Percentiles rank a stretch among this genome's conserved stretches.
Conservation (phyloP, 192 early-diverging fungal genomes). For the Backusella psychrophila region DNA sequence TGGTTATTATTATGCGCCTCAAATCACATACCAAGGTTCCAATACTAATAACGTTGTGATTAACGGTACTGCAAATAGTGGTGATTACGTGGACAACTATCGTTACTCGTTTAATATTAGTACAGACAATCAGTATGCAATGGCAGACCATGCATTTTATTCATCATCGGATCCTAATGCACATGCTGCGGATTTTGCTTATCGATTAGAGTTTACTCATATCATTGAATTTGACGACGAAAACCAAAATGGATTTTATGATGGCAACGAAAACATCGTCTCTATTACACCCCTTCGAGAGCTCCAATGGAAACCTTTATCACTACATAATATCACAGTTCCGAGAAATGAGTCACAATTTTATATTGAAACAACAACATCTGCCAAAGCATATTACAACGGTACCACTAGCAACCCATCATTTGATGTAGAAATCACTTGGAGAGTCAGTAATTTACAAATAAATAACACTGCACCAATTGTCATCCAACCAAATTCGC, state of each 20-base stretch:
- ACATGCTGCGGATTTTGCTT: constrained; percentile 32
- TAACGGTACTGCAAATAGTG: constrained; percentile 29
- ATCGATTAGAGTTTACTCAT: constrained; percentile 24
- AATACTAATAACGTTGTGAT: constrained; percentile 22
- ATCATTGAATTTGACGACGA: constrained; percentile 33
- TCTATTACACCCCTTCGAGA: constrained; percentile 22
- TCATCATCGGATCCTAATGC: constrained; percentile 25
- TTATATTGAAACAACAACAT: constrained; percentile 21
- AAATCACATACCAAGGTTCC: constrained; percentile 3
- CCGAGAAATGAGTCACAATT: constrained; percentile 8
- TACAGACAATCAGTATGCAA: constrained; percentile 16
- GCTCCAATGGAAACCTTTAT: constrained; percentile 22
- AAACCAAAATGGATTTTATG: constrained; percentile 33
- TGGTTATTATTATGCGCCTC: constrained; percentile 37
- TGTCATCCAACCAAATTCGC: constrained; percentile 28
- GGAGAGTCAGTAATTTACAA: constrained; percentile 26
- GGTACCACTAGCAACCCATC: background rate
- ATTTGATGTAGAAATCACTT: constrained; percentile 16
- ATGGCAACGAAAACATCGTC: constrained; percentile 21
- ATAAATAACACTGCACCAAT: constrained; percentile 30
- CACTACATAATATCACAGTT: constrained; percentile 22
- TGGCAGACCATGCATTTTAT: constrained; percentile 26
- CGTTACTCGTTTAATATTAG: constrained; percentile 20
- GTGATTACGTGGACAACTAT: constrained; percentile 18
- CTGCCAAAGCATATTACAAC: constrained; percentile 16